Base-by-base conservation (phyloP, 208 protist genomes). In the Crithidia sp. region DNA sequence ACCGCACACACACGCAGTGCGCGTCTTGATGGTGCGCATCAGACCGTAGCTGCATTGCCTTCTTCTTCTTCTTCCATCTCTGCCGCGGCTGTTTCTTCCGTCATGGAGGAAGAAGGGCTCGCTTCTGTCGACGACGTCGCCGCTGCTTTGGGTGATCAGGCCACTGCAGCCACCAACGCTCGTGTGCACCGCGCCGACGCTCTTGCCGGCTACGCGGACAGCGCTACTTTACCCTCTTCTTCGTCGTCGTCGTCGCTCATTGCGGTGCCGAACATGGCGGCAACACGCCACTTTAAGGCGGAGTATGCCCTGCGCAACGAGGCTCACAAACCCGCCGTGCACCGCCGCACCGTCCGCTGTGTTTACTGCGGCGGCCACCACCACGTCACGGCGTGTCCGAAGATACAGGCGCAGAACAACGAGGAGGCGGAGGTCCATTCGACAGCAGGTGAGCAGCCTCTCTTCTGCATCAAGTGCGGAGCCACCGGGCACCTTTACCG, bases 321-420 rank as follows among this genome's bases (percentile, higher is more conserved):
- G 71, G 36, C 70, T 0, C 14, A 72, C 56, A 86, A 90, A 45
- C 91, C 91, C 9, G 60, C 74, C 5, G 69, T 94, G 71, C 89
- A 94, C 57, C 87, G 83, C 39, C 83, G 81, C 37, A 70, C 67
- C 5, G 12, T 94, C 50, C 88, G 89, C 6, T 96, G 91, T 69
- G 91, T 88, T 8, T 96, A 96, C 77, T 96, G 91, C 69, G 77
- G 83, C 64, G 87, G 91, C 4, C 72, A 71, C 7, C 91, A 96
- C 73, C 89, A 93, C 74, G 82, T 96, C 55, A 85, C 91, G 8
- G 67, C 72, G 62, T 96, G 91, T 66, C 87, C 91, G 5, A 81
- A 77, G 57, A 67, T 86, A 28, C 54, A 77, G 43, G 61, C 74
- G 37, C 61, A 67, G 36, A 47, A 76, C 37, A 17, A 17, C 59